Evolutionary conservation across 495 filamentous ascomycete species (phyloP).

Genomic region (Alectoria sarmentosa): DNA sequence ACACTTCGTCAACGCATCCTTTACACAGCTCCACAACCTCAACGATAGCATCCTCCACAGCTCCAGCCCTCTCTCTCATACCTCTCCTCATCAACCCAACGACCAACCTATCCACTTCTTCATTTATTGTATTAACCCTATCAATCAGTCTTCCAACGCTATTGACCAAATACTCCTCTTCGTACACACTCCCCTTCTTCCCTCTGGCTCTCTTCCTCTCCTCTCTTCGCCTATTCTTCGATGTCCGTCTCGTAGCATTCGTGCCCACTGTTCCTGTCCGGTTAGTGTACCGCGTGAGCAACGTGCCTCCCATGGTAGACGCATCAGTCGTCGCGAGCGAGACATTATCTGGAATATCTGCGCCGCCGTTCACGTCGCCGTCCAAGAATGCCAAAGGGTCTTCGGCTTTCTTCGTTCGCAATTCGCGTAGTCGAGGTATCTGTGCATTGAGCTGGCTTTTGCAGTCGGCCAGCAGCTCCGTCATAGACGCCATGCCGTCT

Average conservation of each 20-base stretch:
- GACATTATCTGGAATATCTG: constrained; percentile 82
- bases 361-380: constrained; percentile 47
- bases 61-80: constrained; percentile 81
- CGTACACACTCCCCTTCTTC: constrained; percentile 93
- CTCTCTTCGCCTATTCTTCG: constrained; percentile 75
- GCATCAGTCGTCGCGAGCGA: constrained; percentile 81
- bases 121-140: constrained; percentile 61
- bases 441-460: constrained; percentile 75
- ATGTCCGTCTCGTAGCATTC: constrained; percentile 60
- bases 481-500: constrained; percentile 68
- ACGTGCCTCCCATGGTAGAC: constrained; percentile 59
- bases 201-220: constrained; percentile 92
- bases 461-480: constrained; percentile 89
- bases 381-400: constrained; percentile 78
- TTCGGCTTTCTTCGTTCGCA: constrained; percentile 68
- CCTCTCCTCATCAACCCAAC: constrained; percentile 65
- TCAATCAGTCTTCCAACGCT: constrained; percentile 79
- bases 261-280: constrained; percentile 57
- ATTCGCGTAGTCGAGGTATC: constrained; percentile 72
- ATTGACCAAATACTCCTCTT: constrained; percentile 93
- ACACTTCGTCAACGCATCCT: constrained; percentile 59
- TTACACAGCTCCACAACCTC: constrained; percentile 65
- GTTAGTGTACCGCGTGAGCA: constrained; percentile 90
- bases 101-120: constrained; percentile 64
- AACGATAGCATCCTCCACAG: constrained; percentile 62